Evolutionary conservation across 176 grass and related monocot species (phyloP), one percentile per base, ranked within the genome.

Genomic region (Triticum dicoccoides): DNA sequence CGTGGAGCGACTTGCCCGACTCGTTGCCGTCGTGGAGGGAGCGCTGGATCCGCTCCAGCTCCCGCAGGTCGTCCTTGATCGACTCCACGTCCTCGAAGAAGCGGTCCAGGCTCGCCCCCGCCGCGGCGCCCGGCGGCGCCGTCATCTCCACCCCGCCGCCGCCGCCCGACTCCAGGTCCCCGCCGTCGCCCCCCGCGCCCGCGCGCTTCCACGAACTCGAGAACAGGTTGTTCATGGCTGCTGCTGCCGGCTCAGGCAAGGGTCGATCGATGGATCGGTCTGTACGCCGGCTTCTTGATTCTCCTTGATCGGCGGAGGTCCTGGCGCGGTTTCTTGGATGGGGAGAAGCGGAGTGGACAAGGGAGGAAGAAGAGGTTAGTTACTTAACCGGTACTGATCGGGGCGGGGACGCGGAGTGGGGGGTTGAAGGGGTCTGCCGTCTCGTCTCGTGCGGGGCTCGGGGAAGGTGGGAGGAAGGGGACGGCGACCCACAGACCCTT

Each of bases 51-150:
- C 84, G 86, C 73, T 98, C 96, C 65, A 98, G 81, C 59, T 94
- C 92, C 2, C 91, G 90, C 3, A 98, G 93, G 75, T 98, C 93
- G 78, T 98, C 96, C 93, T 98, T 98, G 79, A 96, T 85, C 0
- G 91, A 93, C 88, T 98, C 96, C 68, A 98, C 93, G 80, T 98
- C 96, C 64, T 95, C 91, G 75, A 98, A 98, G 72, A 98, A 98
- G 76, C 20, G 82, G 81, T 98, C 93, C 0, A 98, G 90, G 79
- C 82, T 98, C 8, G 96, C 93, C 0, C 93, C 93, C 5, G 85
- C 89, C 4, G 88, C 92, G 0, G 89, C 77, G 0, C 81, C 83
- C 4, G 84, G 75, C 2, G 89, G 42, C 18, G 85, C 78, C 0
- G 78, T 73, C 95, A 93, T 92, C 95, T 98, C 90, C 33, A 98